Evolutionary conservation across 2,329 filamentous ascomycete species (phyloP), one percentile per base, ranked within the genome.

Genomic region (Diaporthe amygdali): DNA sequence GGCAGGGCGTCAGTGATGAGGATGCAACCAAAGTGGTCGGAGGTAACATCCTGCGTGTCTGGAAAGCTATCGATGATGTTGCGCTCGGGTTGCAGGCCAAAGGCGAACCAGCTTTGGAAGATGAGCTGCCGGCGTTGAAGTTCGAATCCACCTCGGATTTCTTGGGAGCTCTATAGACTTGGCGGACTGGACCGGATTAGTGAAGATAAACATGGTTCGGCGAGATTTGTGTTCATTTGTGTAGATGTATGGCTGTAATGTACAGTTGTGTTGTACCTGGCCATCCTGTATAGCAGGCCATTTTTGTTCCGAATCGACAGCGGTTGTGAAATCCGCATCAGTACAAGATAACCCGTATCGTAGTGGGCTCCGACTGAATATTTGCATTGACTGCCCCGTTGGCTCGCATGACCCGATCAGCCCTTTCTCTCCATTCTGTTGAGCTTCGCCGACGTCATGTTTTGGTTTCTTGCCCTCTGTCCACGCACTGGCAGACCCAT

Each of bases 401-500:
- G 15, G 56, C 39, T 37, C 55, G 7, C 6, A 5, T n/a, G 3
- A 41, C 27, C 46, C 27, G 22, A 69, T 79, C 76, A 86, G 67
- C 82, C 82, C 67, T 74, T 76, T 71, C 88, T 84, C 74, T 90
- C 85, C 51, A 91, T 77, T 74, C 79, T 83, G 81, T 93, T 93
- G 79, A 93, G 82, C 79, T 87, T 91, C 80, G 85, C 88, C 56
- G 90, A 86, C 32, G 86, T 91, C 74, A 83, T 79, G 74, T 87
- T 91, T 82, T 93, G 96, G 79, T 86, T 94, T 80, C 94, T 92
- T 72, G 96, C 98, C 77, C 88, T 90, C 84, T 99, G 96, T 76
- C 96, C 96, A 76, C 96, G 89, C 68, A 96, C 96, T 5, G 96
- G 96, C 84, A 98, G 83, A 72, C 92, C 90, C 92, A 98, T 95